Percentiles rank a stretch among this genome's conserved stretches.
Conservation (phyloP, 495 filamentous ascomycete genomes). For the Aspergillus leporis region DNA sequence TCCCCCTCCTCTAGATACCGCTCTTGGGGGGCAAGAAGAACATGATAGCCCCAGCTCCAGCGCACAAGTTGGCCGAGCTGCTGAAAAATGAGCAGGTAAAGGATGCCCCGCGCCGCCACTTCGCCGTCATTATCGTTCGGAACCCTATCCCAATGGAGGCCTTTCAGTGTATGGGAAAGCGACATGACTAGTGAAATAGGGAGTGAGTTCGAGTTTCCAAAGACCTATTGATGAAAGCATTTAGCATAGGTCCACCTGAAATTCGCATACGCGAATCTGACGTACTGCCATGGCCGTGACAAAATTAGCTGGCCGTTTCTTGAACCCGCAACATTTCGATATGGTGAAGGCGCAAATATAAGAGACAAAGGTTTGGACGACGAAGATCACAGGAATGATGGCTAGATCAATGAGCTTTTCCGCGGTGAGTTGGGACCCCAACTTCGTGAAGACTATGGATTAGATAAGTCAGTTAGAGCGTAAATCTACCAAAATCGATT, state of each 20-base stretch:
- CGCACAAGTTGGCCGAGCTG: conserved; percentile 92
- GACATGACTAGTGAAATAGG: conserved; percentile 96
- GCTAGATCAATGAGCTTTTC: conserved; percentile 87
- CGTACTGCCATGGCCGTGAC: conserved; percentile 91
- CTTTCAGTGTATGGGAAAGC: conserved; percentile 84
- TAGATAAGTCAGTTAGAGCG: conserved; percentile 3
- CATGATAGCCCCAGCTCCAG: conserved; percentile 98
- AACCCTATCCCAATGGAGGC: conserved; percentile 90
- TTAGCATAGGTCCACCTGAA: conserved; percentile 13
- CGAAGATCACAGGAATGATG: conserved; percentile 91
- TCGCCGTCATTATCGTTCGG: conserved; percentile 92
- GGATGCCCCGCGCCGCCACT: conserved; percentile 88
- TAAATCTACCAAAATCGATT: background rate
- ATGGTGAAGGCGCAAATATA: conserved; percentile 71
- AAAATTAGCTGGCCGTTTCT: conserved; percentile 84
- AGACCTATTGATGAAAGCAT: conserved; percentile 56
- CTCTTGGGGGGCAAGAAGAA: conserved; percentile 78
- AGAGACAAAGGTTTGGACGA: conserved; percentile 81
- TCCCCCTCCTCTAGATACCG: conserved; percentile 61
- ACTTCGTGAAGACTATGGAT: conserved; percentile 87
- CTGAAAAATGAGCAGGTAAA: conserved; percentile 96
- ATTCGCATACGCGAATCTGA: conserved; percentile 5
- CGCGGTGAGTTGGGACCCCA: conserved; percentile 91
- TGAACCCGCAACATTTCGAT: conserved; percentile 73
- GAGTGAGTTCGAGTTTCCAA: conserved; percentile 97